A percentile compares a stretch with the other conserved stretches of the same genome.
These are phyloP conservation scores for Heterobasidion irregulare DNA, from an alignment of 1,284 basidiomycete species.

Conservation along the genomic window DNA sequence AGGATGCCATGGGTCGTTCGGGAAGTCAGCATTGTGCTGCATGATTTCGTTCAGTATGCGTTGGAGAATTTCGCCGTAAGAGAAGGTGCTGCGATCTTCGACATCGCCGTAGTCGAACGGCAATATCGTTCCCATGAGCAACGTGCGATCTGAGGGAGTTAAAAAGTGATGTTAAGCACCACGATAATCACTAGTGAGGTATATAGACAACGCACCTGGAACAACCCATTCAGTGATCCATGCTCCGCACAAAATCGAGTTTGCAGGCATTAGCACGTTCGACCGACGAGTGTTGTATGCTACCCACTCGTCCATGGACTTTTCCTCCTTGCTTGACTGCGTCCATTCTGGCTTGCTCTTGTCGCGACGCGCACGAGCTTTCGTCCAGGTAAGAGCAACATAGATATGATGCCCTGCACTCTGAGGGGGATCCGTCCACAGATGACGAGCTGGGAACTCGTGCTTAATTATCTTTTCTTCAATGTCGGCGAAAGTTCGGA, in stretches of 20 bases:
- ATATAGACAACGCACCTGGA: neutral
- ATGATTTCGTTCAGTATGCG: neutral
- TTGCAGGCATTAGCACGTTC: neutral
- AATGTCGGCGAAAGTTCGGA: neutral
- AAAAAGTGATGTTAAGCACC: too few species aligned
- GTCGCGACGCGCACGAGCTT: neutral
- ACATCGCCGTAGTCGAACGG: constrained; percentile 2
- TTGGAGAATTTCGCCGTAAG: neutral
- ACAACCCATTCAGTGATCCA: constrained; percentile 1
- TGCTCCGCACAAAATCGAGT: neutral
- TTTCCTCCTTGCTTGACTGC: neutral
- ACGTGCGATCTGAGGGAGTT: neutral
- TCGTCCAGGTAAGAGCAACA: constrained; percentile 1
- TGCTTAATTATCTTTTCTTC: neutral
- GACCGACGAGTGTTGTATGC: neutral
- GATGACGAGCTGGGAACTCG: neutral
- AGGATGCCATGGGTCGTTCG: constrained; percentile 1
- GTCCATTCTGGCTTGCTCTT: neutral
- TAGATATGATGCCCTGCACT: neutral
- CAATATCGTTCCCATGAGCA: neutral
- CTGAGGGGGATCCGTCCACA: neutral
- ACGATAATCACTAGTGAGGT: too few species aligned
- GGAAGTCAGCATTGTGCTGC: neutral
- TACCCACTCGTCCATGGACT: neutral
- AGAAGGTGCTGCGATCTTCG: constrained; percentile 1